Percentiles rank a stretch among this genome's conserved stretches.
Conservation (phyloP, 495 filamentous ascomycete genomes). For the Cenococcum geophilum region DNA sequence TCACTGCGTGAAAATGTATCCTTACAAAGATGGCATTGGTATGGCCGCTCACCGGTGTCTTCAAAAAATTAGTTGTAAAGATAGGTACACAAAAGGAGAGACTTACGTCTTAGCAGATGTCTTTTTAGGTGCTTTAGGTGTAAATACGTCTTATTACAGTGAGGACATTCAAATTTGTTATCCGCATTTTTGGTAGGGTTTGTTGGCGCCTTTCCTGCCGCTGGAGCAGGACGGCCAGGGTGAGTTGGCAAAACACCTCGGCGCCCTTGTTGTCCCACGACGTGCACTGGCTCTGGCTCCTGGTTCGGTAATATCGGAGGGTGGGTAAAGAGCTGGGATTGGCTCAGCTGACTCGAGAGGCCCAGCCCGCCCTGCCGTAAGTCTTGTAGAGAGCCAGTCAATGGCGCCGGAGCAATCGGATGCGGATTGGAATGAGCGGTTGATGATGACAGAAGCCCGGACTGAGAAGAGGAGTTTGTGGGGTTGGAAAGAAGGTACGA, state of each 20-base stretch:
- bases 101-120: constrained; percentile 91
- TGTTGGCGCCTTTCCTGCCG: constrained; percentile 66
- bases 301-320: constrained; percentile 24
- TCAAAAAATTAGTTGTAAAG: background rate
- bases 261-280: constrained; percentile 86
- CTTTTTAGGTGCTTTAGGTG: constrained; percentile 97
- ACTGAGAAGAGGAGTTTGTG: constrained; percentile 18
- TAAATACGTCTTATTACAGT: constrained; percentile 95
- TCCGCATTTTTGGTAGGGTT: constrained; percentile 91
- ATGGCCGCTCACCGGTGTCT: constrained; percentile 96
- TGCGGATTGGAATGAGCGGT: constrained; percentile 22
- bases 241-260: constrained; percentile 86
- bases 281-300: constrained; percentile 68
- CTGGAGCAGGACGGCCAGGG: constrained; percentile 66
- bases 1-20: constrained; percentile 99
- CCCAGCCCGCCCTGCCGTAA: constrained; percentile 21
- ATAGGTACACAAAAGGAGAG: constrained; percentile 11
- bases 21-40: constrained; percentile 92
- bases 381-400: constrained; percentile 22
- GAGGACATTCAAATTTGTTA: constrained; percentile 93
- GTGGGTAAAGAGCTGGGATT: constrained; percentile 24
- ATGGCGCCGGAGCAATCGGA: constrained; percentile 17
- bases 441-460: constrained; percentile 16
- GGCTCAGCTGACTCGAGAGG: constrained; percentile 3
- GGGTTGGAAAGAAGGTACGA: constrained; percentile 16